Conservation (phyloP, 106 monocot species). For the Triglochin maritima region DNA sequence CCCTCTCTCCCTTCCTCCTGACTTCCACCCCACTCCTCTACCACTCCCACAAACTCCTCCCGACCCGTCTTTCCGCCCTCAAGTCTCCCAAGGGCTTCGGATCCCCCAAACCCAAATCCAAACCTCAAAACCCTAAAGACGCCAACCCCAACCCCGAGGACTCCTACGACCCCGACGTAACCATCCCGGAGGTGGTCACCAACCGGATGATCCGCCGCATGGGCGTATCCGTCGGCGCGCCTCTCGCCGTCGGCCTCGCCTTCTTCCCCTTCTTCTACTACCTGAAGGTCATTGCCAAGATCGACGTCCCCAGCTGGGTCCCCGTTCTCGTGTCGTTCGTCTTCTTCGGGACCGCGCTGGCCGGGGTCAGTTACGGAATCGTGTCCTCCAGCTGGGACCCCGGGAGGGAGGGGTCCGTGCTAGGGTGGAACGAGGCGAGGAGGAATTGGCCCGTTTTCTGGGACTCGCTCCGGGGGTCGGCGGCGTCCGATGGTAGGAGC, state of each 20-base stretch:
- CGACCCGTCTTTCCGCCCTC: slow-evolving; percentile 8
- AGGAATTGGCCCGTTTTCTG: slow-evolving; percentile 96
- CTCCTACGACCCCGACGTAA: slow-evolving; percentile 17
- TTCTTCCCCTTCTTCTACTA: slow-evolving; percentile 99
- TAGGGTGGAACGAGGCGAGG: slow-evolving; percentile 88
- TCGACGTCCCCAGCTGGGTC: slow-evolving; percentile 88
- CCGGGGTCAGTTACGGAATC: slow-evolving; percentile 87
- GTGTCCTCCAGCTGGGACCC: slow-evolving; percentile 99
- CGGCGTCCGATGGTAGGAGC: slow-evolving; percentile 5
- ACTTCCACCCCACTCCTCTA: not conserved
- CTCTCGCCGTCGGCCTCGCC: slow-evolving; percentile 48
- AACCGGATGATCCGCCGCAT: slow-evolving; percentile 87
- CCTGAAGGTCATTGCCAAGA: slow-evolving; percentile 55
- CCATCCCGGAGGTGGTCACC: slow-evolving; percentile 90
- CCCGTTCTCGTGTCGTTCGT: slow-evolving; percentile 85
- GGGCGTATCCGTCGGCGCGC: slow-evolving; percentile 72
- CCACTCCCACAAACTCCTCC: slow-evolving; percentile 1
- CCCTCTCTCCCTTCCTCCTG: not conserved
- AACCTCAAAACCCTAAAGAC: slow-evolving; percentile 14
- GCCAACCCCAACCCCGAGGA: not conserved
- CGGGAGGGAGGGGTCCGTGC: slow-evolving; percentile 64
- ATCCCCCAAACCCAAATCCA: slow-evolving; percentile 18
- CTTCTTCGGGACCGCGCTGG: slow-evolving; percentile 86
- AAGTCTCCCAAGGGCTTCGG: slow-evolving; percentile 66
- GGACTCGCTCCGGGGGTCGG: slow-evolving; percentile 57